Conservation (phyloP, 2,329 filamentous ascomycete species). For the Emmonsiellopsis sp. region DNA sequence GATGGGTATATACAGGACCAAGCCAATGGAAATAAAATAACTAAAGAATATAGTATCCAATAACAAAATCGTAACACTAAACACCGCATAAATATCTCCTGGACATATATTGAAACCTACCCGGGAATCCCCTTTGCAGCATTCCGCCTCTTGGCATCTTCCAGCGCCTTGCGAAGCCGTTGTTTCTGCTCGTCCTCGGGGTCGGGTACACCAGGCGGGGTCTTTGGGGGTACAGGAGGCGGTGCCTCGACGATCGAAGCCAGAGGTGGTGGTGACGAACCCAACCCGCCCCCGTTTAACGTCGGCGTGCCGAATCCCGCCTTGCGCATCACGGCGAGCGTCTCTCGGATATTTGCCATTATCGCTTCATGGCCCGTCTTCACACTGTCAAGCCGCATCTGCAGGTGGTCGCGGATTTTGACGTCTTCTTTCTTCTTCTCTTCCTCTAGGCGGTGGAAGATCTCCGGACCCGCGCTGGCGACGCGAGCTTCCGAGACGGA, state of each 20-base stretch:
- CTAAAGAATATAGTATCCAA: too few species aligned
- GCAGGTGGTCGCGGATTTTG: slow-evolving; percentile 35
- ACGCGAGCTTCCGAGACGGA: slow-evolving; percentile 45
- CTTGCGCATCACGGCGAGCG: slow-evolving; percentile 29
- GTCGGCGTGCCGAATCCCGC: slow-evolving; percentile 7
- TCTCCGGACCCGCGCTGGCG: slow-evolving; percentile 33
- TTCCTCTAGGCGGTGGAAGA: slow-evolving; percentile 34
- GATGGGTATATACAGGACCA: too few species aligned
- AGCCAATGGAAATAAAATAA: too few species aligned
- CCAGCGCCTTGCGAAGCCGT: slow-evolving; percentile 41
- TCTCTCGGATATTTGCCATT: slow-evolving; percentile 26
- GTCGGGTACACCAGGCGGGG: neutral
- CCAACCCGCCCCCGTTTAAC: neutral
- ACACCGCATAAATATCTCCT: too few species aligned
- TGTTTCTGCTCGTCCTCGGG: slow-evolving; percentile 34
- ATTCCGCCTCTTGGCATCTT: slow-evolving; percentile 48
- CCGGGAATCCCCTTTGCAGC: slow-evolving; percentile 21
- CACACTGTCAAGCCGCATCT: slow-evolving; percentile 34
- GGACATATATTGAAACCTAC: too few species aligned
- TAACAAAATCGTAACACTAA: too few species aligned
- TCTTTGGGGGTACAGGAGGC: neutral
- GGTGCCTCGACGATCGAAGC: neutral
- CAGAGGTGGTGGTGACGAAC: neutral
- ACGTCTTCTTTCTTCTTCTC: slow-evolving; percentile 43
- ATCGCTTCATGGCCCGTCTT: slow-evolving; percentile 31